Conservation (phyloP, 371 early-diverging fungal genomes). For the Quaeritorhiza haematococci region DNA sequence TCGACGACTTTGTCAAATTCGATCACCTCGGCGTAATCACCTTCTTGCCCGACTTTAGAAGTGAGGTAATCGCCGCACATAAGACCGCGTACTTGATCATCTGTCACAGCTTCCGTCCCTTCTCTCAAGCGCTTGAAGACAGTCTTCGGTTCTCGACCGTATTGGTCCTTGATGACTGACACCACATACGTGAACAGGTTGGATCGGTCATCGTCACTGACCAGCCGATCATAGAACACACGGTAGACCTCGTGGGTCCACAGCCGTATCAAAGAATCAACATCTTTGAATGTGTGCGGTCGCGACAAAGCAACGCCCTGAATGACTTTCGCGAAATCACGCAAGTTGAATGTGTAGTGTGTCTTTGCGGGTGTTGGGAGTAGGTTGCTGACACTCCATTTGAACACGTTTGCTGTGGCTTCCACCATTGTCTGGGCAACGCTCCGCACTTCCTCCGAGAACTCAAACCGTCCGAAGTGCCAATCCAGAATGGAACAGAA, state of each 20-base stretch:
- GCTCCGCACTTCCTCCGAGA: slow-evolving; percentile 34
- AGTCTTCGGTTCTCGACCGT: slow-evolving; percentile 33
- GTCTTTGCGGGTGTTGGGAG: slow-evolving; percentile 57
- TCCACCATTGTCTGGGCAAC: slow-evolving; percentile 31
- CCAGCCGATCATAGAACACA: slow-evolving; percentile 49
- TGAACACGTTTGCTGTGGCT: slow-evolving; percentile 39
- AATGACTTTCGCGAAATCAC: slow-evolving; percentile 49
- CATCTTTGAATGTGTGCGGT: slow-evolving; percentile 24
- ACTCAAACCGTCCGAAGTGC: slow-evolving; percentile 49
- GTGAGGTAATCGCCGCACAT: slow-evolving; percentile 44
- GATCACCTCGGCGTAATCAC: slow-evolving; percentile 38
- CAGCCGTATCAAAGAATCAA: slow-evolving; percentile 33
- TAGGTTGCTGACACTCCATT: slow-evolving; percentile 44
- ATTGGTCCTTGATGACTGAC: slow-evolving; percentile 32
- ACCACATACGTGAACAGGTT: slow-evolving; percentile 33
- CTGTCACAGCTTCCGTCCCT: slow-evolving; percentile 14
- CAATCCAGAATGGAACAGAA: slow-evolving; percentile 48
- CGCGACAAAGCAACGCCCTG: slow-evolving; percentile 45
- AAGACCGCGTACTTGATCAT: slow-evolving; percentile 45
- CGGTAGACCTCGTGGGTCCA: slow-evolving; percentile 54
- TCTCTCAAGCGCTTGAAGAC: slow-evolving; percentile 39
- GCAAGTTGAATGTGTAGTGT: slow-evolving; percentile 56
- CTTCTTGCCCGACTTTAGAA: slow-evolving; percentile 19
- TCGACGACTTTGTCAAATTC: slow-evolving; percentile 40
- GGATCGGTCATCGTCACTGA: slow-evolving; percentile 44